phyloP scores from a whole-genome alignment of 1,284 basidiomycete genomes.

The Pyrrhoderma noxium region DNA sequence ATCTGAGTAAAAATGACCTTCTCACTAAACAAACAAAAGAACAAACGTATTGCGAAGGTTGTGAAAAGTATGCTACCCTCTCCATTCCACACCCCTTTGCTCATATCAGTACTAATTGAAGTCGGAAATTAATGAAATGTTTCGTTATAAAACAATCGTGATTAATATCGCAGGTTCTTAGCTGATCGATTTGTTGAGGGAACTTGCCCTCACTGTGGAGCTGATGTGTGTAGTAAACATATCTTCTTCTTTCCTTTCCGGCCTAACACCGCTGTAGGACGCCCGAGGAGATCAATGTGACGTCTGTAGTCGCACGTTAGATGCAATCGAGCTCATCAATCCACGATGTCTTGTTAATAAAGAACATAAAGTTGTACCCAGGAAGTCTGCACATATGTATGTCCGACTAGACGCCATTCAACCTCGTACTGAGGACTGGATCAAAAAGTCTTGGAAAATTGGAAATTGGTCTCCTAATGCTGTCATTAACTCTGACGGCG shows the following conservation, averaged over 20 bases:
- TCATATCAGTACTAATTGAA: background rate
- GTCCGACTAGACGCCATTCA: constrained; percentile 84
- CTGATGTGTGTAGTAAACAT: constrained; percentile 47
- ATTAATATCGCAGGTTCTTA: constrained; percentile 65
- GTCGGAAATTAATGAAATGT: background rate
- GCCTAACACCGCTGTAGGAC: constrained; percentile 46
- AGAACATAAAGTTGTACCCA: constrained; percentile 68
- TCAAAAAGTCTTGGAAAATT: constrained; percentile 68
- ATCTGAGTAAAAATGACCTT: constrained; percentile 70
- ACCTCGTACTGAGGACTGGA: constrained; percentile 82
- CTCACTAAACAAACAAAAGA: constrained; percentile 80
- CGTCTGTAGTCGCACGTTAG: constrained; percentile 86
- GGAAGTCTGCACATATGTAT: constrained; percentile 91
- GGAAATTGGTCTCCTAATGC: constrained; percentile 93
- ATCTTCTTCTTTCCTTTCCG: background rate
- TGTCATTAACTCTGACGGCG: constrained; percentile 80
- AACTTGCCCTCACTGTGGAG: constrained; percentile 85
- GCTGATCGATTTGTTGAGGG: constrained; percentile 96
- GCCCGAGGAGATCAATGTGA: constrained; percentile 99
- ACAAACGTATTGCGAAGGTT: constrained; percentile 91
- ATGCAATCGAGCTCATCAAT: constrained; percentile 89
- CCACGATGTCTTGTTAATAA: constrained; percentile 92
- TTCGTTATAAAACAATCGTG: background rate
- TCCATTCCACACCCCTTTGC: too few species aligned
- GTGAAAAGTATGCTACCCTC: constrained; percentile 54